phyloP scores from a whole-genome alignment of 371 early-diverging fungal species.

The Basidiobolus meristosporus region DNA sequence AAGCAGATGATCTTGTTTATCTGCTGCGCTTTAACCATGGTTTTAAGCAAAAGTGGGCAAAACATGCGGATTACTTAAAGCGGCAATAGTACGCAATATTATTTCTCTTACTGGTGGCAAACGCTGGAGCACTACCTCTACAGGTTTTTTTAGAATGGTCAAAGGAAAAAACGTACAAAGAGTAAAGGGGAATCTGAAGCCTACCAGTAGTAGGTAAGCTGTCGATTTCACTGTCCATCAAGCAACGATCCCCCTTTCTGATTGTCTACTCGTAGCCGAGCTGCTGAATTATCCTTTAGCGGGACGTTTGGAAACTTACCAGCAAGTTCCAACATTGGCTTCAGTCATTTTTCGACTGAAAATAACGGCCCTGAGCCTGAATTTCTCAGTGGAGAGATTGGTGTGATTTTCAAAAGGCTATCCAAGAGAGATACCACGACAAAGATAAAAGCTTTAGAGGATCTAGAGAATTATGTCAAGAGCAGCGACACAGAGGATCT shows the following conservation, averaged over 20 bases:
- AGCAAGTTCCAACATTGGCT: conserved; percentile 1
- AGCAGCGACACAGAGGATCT: conserved; percentile 11
- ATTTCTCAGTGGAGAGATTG: conserved; percentile 15
- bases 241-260: neutral
- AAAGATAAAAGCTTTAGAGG: conserved; percentile 49
- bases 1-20: too few relatives aligned
- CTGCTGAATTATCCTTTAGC: conserved; percentile 32
- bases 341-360: conserved; percentile 8
- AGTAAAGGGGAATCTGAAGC: conserved; percentile 43
- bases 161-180: conserved; percentile 18
- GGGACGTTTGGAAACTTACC: conserved; percentile 2
- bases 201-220: conserved; percentile 49
- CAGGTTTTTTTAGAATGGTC: conserved; percentile 9
- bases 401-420: conserved; percentile 34
- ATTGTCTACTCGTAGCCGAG: conserved; percentile 24
- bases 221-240: neutral
- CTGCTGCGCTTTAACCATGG: too few relatives aligned
- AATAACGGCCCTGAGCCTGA: conserved; percentile 5
- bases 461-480: conserved; percentile 26
- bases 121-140: neutral
- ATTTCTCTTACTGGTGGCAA: too few relatives aligned
- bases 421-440: conserved; percentile 41
- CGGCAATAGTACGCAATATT: too few relatives aligned
- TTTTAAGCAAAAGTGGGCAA: too few relatives aligned
- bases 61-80: too few relatives aligned